Evolutionary conservation across 306 rosid genomes (phyloP), one percentile per base, ranked within the genome.

Genomic region (Astragalus glycyphyllos): DNA sequence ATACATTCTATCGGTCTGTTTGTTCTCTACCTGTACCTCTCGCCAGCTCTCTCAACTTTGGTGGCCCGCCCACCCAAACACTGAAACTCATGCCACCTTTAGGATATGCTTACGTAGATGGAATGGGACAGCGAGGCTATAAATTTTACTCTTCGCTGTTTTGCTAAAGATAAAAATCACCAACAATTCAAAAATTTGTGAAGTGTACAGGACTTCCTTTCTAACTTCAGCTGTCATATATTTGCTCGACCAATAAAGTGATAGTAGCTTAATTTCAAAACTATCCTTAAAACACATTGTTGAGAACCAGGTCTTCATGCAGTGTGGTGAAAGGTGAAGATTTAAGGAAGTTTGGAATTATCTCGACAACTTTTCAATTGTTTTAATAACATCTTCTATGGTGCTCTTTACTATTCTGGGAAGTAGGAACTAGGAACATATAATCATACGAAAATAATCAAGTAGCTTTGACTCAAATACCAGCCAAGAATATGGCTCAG

Each of bases 401-500:
- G 66, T 11, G 54, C 17, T 11, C n/a, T 44, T 31, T 45, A 34
- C 58, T 14, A 77, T 50, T 65, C 46, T 41, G n/a, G 51, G 34
- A 69, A 59, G 12, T 42, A 34, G 34, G 44, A 61, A 59, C 40
- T 42, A 34, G 34, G 44, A 61, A 59, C 40, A 29, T 26, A 62
- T 14, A 38, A 38, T n/a, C 23, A 29, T 10, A 48, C 15, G 41
- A 37, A 44, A 61, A 68, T 12, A 29, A 31, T 15, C 14, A 55
- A 34, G 71, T 54, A 44, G 54, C 55, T 59, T 40, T 35, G 59
- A 40, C 51, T 14, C 20, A 29, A 58, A 62, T 29, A 4, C 32
- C 45, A 40, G 44, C 32, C 58, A 62, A 13, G 40, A 44, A 44
- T 49, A 46, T 46, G 65, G 31, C 65, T 77, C n/a, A 6, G 53